Evolutionary conservation across 2,329 filamentous ascomycete species (phyloP), one percentile per base, ranked within the genome.

Genomic region (Pseudogymnoascus sp.): DNA sequence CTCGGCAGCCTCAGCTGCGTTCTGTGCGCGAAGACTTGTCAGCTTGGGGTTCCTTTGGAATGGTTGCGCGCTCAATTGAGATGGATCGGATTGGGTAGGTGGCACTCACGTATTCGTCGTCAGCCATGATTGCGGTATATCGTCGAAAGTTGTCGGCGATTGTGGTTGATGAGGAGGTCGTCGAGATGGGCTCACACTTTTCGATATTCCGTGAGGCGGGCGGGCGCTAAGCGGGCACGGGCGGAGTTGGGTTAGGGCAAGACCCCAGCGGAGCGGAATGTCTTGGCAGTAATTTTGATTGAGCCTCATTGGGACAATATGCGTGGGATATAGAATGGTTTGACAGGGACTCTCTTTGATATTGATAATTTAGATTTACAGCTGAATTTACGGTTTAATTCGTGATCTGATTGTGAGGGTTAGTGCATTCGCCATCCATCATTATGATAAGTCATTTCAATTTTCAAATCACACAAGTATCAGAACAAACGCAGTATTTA

Each of bases 1-100:
- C 90, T 97, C 94, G 78, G 92, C 93, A 82, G 93, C 93, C 86
- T 94, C 91, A 85, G 95, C 92, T 79, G 92, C 88, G 84, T 97
- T 93, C 92, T 96, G 75, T 73, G 70, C 62, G 52, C 61, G 35
- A 67, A 67, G 67, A 66, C 60, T 68, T 63, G 69, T 78, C 70
- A 80, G 76, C 64, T 59, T 29, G 31, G 38, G 29, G 14, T 38
- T 33, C 19, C 23, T 29, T 38, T 49, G 21, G 14, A 12, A 43
- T 33, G n/a, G 7, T 19, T 21, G 33, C 23, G 59, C 35, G 3
- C 21, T 43, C 60, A 4, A 55, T 55, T 33, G 49, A 55, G 49
- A 55, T 8, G 26, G 4, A 55, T 55, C 16, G 41, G 41, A 62
- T 43, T 52, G 49, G 61, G 69, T 65, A 68, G 64, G 66, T 49